Evolutionary conservation across 805 yeast species (phyloP), one percentile per base, ranked within the genome.

Genomic region (Wickerhamomyces hampshirensis): DNA sequence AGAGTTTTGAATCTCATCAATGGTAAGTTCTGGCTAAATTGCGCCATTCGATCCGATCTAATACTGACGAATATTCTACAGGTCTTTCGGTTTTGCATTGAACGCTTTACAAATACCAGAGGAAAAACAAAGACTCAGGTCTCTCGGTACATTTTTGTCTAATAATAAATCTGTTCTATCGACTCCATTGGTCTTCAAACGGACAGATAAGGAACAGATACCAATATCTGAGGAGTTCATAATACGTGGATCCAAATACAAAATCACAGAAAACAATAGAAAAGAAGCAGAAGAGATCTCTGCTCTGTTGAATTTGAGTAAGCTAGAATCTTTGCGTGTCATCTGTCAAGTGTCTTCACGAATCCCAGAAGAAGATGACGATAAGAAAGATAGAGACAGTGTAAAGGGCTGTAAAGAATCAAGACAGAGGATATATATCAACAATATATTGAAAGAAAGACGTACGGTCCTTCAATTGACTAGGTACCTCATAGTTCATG

Each of bases 401-500:
- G 26, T 28, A 2, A 30, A 35, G 14, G 31, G 33, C 13, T 28
- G 38, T 6, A 40, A 33, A 23, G 43, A 35, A 3, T 37, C 41
- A 18, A 32, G 37, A 28, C 31, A 30, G 4, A 35, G 37, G 34
- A n/a, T 55, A n/a, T 64, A 68, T 48, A 58, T 63, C 7, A 52
- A 61, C 15, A 55, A 53, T n/a, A 59, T 73, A 1, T 55, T 76
- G 38, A 57, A 66, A 38, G 86, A 80, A 48, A 68, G 82, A 50
- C 60, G 77, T 41, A 53, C 64, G 1, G 57, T 75, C 0, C 48
- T 77, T n/a, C 63, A 66, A 28, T 55, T 73, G 4, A 61, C 68
- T 2, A 50, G 63, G 17, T 32, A 40, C n/a, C 23, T 63, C 4
- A 30, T 63, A 4, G 53, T 51, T 13, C 47, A 54, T 30, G 46